Conservation (phyloP, 306 rosid species). For the Malus sieversii region DNA sequence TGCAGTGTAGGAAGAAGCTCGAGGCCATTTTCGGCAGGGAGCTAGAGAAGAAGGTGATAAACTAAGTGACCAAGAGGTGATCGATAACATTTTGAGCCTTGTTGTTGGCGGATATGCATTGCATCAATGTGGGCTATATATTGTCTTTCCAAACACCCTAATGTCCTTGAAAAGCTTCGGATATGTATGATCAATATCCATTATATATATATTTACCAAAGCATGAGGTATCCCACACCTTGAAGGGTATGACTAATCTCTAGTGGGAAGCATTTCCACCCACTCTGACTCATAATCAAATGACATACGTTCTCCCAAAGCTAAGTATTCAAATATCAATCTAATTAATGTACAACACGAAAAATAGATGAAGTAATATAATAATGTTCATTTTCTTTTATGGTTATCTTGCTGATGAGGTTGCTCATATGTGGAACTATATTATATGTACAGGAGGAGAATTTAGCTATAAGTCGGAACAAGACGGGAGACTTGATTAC, state of each 20-base stretch:
- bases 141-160: slow-evolving; percentile 30
- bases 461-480: slow-evolving; percentile 13
- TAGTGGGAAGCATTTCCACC: too few relatives aligned
- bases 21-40: slow-evolving; percentile 23
- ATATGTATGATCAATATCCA: neutral
- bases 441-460: slow-evolving; percentile 24
- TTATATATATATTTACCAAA: too few relatives aligned
- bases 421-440: too few relatives aligned
- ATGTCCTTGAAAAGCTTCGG: slow-evolving; percentile 26
- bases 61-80: slow-evolving; percentile 29
- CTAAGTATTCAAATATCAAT: too few relatives aligned
- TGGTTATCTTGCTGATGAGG: too few relatives aligned
- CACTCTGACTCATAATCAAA: too few relatives aligned
- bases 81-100: slow-evolving; percentile 31
- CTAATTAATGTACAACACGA: too few relatives aligned
- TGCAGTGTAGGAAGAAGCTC: slow-evolving; percentile 15
- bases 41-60: slow-evolving; percentile 24
- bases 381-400: too few relatives aligned
- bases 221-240: too few relatives aligned
- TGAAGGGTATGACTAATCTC: too few relatives aligned
- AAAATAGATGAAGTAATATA: too few relatives aligned
- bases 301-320: too few relatives aligned
- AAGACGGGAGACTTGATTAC: slow-evolving; percentile 18
- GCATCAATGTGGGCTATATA: slow-evolving; percentile 27
- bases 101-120: slow-evolving; percentile 21